Percentiles rank a stretch among this genome's conserved stretches.
Conservation (phyloP, 176 grass and related monocot species). For the Rhynchospora tenuis region DNA sequence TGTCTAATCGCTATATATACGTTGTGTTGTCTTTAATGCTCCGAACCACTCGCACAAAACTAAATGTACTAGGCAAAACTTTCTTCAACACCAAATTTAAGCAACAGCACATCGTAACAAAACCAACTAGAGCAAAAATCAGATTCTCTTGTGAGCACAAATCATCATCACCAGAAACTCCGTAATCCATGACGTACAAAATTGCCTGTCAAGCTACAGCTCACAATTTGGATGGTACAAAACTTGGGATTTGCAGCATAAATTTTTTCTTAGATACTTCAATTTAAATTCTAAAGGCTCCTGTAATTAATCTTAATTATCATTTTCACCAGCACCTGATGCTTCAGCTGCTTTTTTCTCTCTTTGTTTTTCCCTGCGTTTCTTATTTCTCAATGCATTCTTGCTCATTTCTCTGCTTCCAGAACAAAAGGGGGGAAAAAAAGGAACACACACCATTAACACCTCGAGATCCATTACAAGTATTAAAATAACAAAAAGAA, state of each 20-base stretch:
- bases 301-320: constrained; percentile 33
- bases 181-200: background rate
- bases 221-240: constrained; percentile 23
- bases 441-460: too few relatives aligned
- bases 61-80: too few relatives aligned
- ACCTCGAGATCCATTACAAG: background rate
- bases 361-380: constrained; percentile 81
- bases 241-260: background rate
- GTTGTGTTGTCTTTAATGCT: too few relatives aligned
- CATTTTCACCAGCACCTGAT: constrained; percentile 35
- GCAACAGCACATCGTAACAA: background rate
- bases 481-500: background rate
- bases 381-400: constrained; percentile 94
- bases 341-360: constrained; percentile 76
- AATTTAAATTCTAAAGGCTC: constrained; percentile 3
- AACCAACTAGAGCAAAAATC: background rate
- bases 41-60: too few relatives aligned
- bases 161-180: background rate
- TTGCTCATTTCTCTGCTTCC: constrained; percentile 81
- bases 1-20: too few relatives aligned
- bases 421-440: too few relatives aligned
- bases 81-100: background rate
- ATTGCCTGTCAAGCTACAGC: constrained; percentile 35
- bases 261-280: background rate
- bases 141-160: background rate